Evolutionary conservation across 2,329 filamentous ascomycete species (phyloP).

Genomic region (Trichophyton rubrum): DNA sequence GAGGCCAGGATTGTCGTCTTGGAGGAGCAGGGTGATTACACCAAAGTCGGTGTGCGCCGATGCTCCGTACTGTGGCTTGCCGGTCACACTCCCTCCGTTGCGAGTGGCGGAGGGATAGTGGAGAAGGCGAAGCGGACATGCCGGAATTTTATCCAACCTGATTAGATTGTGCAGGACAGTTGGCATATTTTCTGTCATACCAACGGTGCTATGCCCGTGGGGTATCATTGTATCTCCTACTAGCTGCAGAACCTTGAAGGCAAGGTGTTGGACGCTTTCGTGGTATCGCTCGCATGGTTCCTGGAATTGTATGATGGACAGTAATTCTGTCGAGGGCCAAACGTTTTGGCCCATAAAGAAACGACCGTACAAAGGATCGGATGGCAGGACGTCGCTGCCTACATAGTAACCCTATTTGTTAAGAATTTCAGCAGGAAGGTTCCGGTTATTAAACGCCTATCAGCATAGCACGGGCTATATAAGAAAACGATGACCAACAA

Average conservation of each 20-base stretch:
- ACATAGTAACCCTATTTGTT: not conserved
- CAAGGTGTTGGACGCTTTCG: not conserved
- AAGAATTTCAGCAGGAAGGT: not conserved
- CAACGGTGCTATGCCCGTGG: not conserved
- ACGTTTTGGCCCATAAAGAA: not conserved
- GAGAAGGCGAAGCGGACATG: conserved; percentile 1
- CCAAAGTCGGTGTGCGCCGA: conserved; percentile 41
- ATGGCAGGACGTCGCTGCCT: not conserved
- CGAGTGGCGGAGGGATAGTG: conserved; percentile 1
- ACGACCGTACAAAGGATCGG: not conserved
- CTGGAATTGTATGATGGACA: not conserved
- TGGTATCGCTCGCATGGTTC: not conserved
- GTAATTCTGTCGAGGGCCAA: not conserved
- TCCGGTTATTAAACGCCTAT: not conserved
- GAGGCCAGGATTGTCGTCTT: conserved; percentile 40
- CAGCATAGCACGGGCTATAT: not conserved
- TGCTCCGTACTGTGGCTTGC: conserved; percentile 4
- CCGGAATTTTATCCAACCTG: not conserved
- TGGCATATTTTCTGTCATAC: not conserved
- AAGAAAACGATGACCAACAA: not conserved
- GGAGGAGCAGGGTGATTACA: conserved; percentile 43
- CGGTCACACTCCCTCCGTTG: not conserved
- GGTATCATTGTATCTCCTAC: not conserved
- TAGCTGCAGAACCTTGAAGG: not conserved
- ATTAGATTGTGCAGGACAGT: conserved; percentile 4